Conservation (phyloP, 768 basidiomycete species). For the Rhodotorula diobovata region DNA sequence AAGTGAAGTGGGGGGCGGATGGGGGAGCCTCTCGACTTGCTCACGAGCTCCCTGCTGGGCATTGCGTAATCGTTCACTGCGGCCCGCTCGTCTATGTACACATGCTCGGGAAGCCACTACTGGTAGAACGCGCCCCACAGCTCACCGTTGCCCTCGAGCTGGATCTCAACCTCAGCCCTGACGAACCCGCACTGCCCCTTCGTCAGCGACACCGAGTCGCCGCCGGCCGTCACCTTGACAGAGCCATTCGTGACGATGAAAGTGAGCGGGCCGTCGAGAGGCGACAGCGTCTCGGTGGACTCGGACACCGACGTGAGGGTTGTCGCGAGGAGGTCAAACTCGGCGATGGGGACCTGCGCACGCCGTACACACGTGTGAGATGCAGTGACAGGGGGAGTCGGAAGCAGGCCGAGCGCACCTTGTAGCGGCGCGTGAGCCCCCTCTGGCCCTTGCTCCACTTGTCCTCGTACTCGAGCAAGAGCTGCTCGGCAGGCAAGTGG, state of each 20-base stretch:
- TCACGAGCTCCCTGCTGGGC: no score
- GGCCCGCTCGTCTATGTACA: not conserved
- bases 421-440: conserved; percentile 32
- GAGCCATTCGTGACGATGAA: conserved; percentile 34
- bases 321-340: conserved; percentile 34
- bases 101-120: not conserved
- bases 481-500: conserved; percentile 36
- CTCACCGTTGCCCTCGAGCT: conserved; percentile 14
- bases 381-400: not conserved
- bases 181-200: conserved; percentile 37
- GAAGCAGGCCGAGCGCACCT: not conserved
- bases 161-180: conserved; percentile 12
- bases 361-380: not conserved
- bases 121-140: conserved; percentile 41
- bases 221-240: conserved; percentile 18
- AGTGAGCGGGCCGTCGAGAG: conserved; percentile 34
- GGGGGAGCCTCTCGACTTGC: not conserved
- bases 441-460: conserved; percentile 16
- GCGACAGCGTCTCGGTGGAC: not conserved
- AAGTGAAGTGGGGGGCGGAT: not conserved
- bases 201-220: conserved; percentile 13
- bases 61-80: no score
- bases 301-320: conserved; percentile 3
- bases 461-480: conserved; percentile 28
- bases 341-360: conserved; percentile 34